These are phyloP conservation scores for Alternaria alternata DNA, from an alignment of 2,329 filamentous ascomycete species.

Conservation along the genomic window DNA sequence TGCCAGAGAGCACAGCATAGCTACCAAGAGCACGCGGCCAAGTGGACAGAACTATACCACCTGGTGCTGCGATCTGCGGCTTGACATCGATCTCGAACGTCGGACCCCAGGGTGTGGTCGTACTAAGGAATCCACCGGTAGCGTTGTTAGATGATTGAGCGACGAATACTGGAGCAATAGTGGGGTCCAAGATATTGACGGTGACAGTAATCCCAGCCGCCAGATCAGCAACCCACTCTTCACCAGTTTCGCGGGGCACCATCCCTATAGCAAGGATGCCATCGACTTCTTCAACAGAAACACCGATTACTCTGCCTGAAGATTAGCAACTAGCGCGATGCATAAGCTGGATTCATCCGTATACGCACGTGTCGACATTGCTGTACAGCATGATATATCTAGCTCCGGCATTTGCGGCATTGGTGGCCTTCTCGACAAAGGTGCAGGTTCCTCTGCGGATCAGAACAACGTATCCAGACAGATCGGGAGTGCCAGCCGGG, in stretches of 20 bases:
- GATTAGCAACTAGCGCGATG: no score
- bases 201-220: no score
- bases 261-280: no score
- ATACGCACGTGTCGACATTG: not conserved
- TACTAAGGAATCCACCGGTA: not conserved
- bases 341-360: no score
- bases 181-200: no score
- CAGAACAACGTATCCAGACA: not conserved
- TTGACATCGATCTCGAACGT: constrained; percentile 66
- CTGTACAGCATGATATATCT: constrained; percentile 3
- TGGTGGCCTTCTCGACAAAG: not conserved
- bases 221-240: no score
- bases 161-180: not conserved
- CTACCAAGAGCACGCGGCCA: constrained; percentile 54
- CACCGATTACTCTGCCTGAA: no score
- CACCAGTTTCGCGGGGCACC: no score
- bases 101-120: constrained; percentile 61
- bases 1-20: constrained; percentile 64
- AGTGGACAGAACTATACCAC: constrained; percentile 67
- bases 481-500: not conserved
- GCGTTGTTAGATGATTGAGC: not conserved
- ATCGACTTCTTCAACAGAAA: not conserved
- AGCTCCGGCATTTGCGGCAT: not conserved
- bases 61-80: constrained; percentile 64
- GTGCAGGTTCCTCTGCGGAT: not conserved